Evolutionary conservation across 192 early-diverging fungal species (phyloP).

Genomic region (Entophlyctis luteolus): DNA sequence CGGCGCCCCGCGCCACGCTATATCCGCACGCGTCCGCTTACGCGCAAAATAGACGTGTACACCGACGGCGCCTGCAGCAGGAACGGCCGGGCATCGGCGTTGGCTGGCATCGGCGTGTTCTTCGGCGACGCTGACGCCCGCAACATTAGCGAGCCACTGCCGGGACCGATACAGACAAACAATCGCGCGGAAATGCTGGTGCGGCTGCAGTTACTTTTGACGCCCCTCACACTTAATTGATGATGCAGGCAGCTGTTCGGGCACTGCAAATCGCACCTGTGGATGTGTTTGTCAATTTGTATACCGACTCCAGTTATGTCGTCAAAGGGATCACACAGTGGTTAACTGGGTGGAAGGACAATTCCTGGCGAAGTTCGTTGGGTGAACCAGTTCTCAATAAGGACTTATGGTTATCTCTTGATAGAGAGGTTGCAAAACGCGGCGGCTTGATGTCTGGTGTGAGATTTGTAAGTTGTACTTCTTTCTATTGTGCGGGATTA

Average conservation of each 20-base stretch:
- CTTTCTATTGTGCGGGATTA: too few species aligned
- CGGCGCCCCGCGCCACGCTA: background rate
- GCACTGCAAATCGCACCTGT: constrained; percentile 28
- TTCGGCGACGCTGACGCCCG: constrained; percentile 67
- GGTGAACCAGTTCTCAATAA: constrained; percentile 67
- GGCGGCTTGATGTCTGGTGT: background rate
- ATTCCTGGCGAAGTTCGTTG: constrained; percentile 56
- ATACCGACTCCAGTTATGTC: constrained; percentile 75
- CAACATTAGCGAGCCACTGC: constrained; percentile 40
- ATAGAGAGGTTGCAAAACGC: constrained; percentile 37
- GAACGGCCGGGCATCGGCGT: constrained; percentile 66
- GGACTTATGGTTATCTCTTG: constrained; percentile 67
- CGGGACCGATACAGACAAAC: constrained; percentile 42
- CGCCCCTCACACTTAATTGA: constrained; percentile 3
- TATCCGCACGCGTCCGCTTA: background rate
- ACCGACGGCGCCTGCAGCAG: constrained; percentile 75
- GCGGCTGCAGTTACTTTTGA: background rate
- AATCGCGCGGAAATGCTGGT: constrained; percentile 47
- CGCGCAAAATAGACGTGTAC: constrained; percentile 42
- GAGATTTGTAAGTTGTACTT: constrained; percentile 11
- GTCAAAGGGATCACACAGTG: constrained; percentile 67
- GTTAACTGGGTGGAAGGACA: constrained; percentile 68
- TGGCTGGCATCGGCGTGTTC: constrained; percentile 82
- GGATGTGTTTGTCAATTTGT: constrained; percentile 36
- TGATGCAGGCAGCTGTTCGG: constrained; percentile 27